Evolutionary conservation across 371 early-diverging fungal species (phyloP), one percentile per base, ranked within the genome.

Genomic region (Antonospora locustae): DNA sequence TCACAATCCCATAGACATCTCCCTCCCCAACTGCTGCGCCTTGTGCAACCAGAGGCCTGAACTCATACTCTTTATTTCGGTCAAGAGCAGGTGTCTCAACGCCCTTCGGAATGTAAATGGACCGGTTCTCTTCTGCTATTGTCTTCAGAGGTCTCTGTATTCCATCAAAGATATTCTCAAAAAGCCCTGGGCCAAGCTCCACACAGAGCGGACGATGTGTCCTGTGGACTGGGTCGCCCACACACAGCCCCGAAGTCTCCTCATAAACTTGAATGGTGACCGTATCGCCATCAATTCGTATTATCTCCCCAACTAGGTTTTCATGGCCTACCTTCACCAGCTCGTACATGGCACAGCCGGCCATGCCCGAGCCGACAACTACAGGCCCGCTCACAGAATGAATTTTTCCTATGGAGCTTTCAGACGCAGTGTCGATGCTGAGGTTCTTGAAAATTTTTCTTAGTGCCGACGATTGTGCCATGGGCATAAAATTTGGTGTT

Each of bases 191-290:
- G 17, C 99, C 99, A 25, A 99, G 80, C 76, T 99, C 97, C 27
- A 92, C 96, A 14, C 94, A 95, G 50, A 99, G 76, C 34, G 97
- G 97, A 71, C 87, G 87, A 49, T 92, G 91, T 19, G 95, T 88
- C 72, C 85, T 79, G 28, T 90, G 78, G 40, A 99, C 95, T 6
- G 91, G 90, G 79, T 99, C 99, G 37, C 94, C 94, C 20, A 95
- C 90, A 24, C 87, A 88, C 54, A 98, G 77, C 67, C 98, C 98
- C 59, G 12, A 16, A 49, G 99, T 99, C 76, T 99, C 99, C 73
- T 99, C 99, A 80, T 99, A 99, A 17, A 99, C 97, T 77, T 99
- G 97, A 60, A 99, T 86, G 24, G 97, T 96, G 14, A 88, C 87
- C 76, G 88, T 91, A 75, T 94, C 92, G 55, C 84, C 84, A 41